Percentiles rank a stretch among this genome's conserved stretches.
These are phyloP conservation scores for Oidium heveae DNA, from an alignment of 2,329 filamentous ascomycete genomes.

Conservation along the genomic window DNA sequence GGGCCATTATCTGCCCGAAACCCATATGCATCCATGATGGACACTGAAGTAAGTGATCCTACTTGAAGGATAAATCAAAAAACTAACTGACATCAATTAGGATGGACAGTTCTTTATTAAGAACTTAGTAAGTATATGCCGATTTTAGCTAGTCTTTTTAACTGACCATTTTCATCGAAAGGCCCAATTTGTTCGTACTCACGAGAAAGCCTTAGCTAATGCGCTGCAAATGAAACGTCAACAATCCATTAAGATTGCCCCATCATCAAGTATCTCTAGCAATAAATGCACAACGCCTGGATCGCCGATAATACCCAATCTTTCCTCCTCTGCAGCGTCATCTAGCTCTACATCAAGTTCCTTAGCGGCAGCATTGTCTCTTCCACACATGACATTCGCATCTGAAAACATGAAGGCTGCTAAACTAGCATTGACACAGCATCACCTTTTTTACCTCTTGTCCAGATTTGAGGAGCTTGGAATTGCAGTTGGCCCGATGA, in stretches of 20 bases:
- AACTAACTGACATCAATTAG: neutral
- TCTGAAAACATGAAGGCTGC: slow-evolving; percentile 70
- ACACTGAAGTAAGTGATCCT: neutral
- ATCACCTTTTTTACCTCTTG: slow-evolving; percentile 89
- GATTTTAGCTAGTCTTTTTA: neutral
- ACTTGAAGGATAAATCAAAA: neutral
- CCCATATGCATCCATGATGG: slow-evolving; percentile 1
- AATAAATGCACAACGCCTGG: slow-evolving; percentile 16
- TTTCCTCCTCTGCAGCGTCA: slow-evolving; percentile 27
- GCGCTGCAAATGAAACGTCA: slow-evolving; percentile 68
- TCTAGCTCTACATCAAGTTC: slow-evolving; percentile 46
- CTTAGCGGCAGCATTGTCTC: slow-evolving; percentile 64
- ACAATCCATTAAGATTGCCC: slow-evolving; percentile 39
- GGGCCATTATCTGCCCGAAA: no score
- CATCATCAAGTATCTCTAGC: slow-evolving; percentile 37
- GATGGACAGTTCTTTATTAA: slow-evolving; percentile 78
- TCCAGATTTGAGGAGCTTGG: slow-evolving; percentile 84
- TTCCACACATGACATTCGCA: slow-evolving; percentile 62
- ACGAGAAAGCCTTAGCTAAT: slow-evolving; percentile 93
- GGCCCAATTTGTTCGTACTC: slow-evolving; percentile 81
- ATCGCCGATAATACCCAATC: slow-evolving; percentile 26
- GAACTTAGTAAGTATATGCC: slow-evolving; percentile 16
- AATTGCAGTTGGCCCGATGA: slow-evolving; percentile 86
- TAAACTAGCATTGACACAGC: slow-evolving; percentile 77
- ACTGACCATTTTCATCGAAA: neutral